A percentile compares a stretch with the other conserved stretches of the same genome.
These are phyloP conservation scores for Aspergillus puulaauensis DNA, from an alignment of 2,329 filamentous ascomycete genomes.

Conservation along the genomic window DNA sequence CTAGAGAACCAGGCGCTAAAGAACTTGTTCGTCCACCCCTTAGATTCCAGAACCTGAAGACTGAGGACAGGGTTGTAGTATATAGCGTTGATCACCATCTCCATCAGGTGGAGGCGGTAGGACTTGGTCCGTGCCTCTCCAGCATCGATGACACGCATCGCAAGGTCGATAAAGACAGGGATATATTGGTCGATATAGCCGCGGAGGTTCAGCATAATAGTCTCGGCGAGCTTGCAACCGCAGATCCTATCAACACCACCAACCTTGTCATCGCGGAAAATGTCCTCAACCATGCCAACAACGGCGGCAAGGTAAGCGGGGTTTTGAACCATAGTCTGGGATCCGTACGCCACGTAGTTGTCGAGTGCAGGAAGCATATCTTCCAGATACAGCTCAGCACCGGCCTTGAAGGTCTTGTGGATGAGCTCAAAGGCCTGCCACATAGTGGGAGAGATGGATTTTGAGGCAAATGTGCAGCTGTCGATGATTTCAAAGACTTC, in stretches of 20 bases:
- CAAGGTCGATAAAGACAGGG: conserved; percentile 82
- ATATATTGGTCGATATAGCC: conserved; percentile 86
- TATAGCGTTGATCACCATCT: conserved; percentile 97
- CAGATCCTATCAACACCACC: conserved; percentile 93
- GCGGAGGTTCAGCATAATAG: conserved; percentile 92
- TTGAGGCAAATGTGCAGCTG: conserved; percentile 97
- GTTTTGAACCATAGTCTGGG: conserved; percentile 75
- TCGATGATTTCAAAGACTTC: conserved; percentile 99
- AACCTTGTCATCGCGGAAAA: conserved; percentile 90
- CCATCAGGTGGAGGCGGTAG: conserved; percentile 94
- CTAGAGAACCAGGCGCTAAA: conserved; percentile 98
- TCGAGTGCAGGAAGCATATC: conserved; percentile 98
- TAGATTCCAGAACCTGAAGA: conserved; percentile 82
- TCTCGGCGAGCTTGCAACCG: conserved; percentile 95
- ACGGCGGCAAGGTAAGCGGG: conserved; percentile 84
- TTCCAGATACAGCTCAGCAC: conserved; percentile 94
- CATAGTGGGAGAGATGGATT: conserved; percentile 93
- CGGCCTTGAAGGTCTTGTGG: conserved; percentile 94
- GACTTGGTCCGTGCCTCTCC: conserved; percentile 85
- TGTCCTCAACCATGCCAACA: conserved; percentile 90
- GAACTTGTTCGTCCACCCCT: conserved; percentile 97
- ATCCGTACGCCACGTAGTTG: conserved; percentile 95
- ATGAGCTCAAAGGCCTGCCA: conserved; percentile 98
- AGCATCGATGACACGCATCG: conserved; percentile 74
- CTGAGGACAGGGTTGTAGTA: conserved; percentile 92